Percentiles rank a stretch among this genome's conserved stretches.
Conservation (phyloP, 805 yeast species). For the Wickerhamomyces chambardii region DNA sequence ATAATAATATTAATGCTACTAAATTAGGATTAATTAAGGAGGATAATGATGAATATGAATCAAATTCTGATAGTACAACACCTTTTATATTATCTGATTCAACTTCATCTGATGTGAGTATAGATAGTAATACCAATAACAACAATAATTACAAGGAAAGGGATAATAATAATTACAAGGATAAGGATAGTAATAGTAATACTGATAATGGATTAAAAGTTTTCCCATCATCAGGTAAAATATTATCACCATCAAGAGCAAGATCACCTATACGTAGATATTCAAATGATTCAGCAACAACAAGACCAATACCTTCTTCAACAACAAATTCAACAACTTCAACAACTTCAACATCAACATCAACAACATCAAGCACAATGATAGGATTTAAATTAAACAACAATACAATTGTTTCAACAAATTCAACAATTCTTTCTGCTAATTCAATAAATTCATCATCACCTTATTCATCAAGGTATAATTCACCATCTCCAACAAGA, state of each 20-base stretch:
- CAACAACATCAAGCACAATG: no score
- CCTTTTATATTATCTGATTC: slow-evolving; percentile 1
- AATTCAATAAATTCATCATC: slow-evolving; percentile 6
- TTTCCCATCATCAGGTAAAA: slow-evolving; percentile 8
- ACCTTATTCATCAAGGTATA: background rate
- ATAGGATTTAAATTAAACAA: background rate
- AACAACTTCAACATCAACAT: slow-evolving; percentile 8
- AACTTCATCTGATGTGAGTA: background rate
- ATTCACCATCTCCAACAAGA: slow-evolving; percentile 2
- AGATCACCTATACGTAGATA: slow-evolving; percentile 14
- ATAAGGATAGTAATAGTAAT: no score
- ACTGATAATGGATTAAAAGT: slow-evolving; percentile 7
- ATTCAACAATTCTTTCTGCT: background rate
- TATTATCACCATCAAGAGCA: slow-evolving; percentile 8
- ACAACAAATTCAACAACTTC: slow-evolving; percentile 2
- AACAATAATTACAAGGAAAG: no score
- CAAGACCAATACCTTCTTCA: background rate
- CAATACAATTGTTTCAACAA: background rate
- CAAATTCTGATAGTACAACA: slow-evolving; percentile 2
- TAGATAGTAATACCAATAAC: background rate
- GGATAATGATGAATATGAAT: slow-evolving; percentile 1
- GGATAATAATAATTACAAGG: no score
- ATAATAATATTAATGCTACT: background rate
- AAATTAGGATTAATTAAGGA: slow-evolving; percentile 10
- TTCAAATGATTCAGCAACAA: slow-evolving; percentile 3